Conservation (phyloP, 768 basidiomycete genomes). For the button mushroom (Agaricus bisporus) region DNA sequence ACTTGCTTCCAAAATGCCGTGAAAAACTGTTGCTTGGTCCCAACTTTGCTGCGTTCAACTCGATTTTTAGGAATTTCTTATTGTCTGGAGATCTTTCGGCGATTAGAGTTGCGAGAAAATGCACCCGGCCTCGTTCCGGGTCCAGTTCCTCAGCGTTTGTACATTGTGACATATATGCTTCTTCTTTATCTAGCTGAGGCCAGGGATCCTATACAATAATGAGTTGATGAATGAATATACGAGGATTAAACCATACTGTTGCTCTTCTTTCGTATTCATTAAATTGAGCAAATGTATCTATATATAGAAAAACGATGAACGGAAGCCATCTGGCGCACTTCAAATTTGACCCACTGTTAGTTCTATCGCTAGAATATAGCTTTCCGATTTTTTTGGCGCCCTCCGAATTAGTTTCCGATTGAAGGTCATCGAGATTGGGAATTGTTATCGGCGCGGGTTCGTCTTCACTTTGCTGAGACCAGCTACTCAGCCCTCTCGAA, state of each 20-base stretch:
- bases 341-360: background rate
- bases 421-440: constrained; percentile 14
- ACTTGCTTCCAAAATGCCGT: constrained; percentile 59
- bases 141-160: constrained; percentile 16
- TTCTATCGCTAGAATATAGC: background rate
- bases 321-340: background rate
- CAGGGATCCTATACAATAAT: constrained; percentile 45
- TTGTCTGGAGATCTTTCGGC: background rate
- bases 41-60: constrained; percentile 42
- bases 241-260: constrained; percentile 11
- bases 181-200: constrained; percentile 56
- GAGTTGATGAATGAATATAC: background rate
- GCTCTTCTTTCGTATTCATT: constrained; percentile 20
- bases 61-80: constrained; percentile 25
- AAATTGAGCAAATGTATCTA: background rate
- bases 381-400: background rate
- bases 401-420: background rate
- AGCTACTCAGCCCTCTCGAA: constrained; percentile 18
- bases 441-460: constrained; percentile 16
- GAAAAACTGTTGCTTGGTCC: constrained; percentile 52
- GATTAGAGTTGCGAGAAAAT: constrained; percentile 38
- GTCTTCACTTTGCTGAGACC: constrained; percentile 22
- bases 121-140: constrained; percentile 44
- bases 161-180: constrained; percentile 32
- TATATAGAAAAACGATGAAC: no score